These are phyloP conservation scores for Hysterium pulicare DNA, from an alignment of 2,329 filamentous ascomycete genomes.

Conservation along the genomic window DNA sequence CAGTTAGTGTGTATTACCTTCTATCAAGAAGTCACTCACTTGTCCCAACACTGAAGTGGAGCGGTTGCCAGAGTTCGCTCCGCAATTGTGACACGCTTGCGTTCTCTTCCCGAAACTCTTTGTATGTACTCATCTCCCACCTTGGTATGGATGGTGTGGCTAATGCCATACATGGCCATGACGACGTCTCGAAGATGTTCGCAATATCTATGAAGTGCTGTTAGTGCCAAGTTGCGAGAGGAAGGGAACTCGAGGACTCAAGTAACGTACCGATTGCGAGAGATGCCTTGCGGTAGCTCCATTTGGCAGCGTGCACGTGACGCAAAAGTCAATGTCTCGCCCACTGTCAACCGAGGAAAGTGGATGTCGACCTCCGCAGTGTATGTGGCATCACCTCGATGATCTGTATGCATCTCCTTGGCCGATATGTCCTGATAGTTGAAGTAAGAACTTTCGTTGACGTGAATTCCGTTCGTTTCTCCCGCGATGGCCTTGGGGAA, in stretches of 20 bases:
- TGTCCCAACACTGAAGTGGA: slow-evolving; percentile 37
- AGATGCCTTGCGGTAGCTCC: neutral
- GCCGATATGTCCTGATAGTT: neutral
- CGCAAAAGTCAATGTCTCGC: slow-evolving; percentile 74
- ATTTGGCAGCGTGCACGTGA: slow-evolving; percentile 50
- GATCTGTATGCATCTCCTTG: neutral
- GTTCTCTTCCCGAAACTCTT: slow-evolving; percentile 67
- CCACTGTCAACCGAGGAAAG: slow-evolving; percentile 71
- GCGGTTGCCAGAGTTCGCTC: slow-evolving; percentile 38
- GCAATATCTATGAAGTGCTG: slow-evolving; percentile 54
- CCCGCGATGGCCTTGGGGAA: slow-evolving; percentile 79
- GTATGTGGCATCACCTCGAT: slow-evolving; percentile 79
- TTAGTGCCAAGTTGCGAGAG: slow-evolving; percentile 52
- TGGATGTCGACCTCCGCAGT: slow-evolving; percentile 78
- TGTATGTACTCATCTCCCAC: slow-evolving; percentile 72
- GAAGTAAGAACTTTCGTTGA: neutral
- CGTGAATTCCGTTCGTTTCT: slow-evolving; percentile 50
- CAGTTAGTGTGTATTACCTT: neutral
- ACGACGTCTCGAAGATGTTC: slow-evolving; percentile 64
- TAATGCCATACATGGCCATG: slow-evolving; percentile 72
- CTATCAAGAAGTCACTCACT: slow-evolving; percentile 8
- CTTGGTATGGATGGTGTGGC: slow-evolving; percentile 65
- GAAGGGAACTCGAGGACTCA: slow-evolving; percentile 51
- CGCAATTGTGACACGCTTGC: slow-evolving; percentile 73
- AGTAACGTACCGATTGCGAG: neutral